phyloP scores from a whole-genome alignment of 345 rosid species.

The Geranium rotundifolium region DNA sequence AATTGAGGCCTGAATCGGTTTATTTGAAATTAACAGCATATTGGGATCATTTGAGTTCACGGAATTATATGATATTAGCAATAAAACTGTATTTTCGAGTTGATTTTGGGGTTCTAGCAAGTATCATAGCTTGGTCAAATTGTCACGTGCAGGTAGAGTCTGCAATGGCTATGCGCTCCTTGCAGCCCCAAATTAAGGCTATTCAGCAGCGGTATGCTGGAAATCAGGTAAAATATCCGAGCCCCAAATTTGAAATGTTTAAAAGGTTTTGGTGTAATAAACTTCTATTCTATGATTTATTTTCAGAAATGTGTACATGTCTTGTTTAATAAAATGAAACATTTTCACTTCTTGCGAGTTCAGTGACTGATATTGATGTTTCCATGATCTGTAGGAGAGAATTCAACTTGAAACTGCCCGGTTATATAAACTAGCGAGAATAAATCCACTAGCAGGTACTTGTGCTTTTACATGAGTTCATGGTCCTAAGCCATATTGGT shows the following conservation, averaged over 20 bases:
- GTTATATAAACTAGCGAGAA: constrained; percentile 81
- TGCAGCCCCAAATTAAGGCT: constrained; percentile 89
- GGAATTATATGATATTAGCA: neutral
- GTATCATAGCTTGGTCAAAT: neutral
- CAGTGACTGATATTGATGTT: neutral
- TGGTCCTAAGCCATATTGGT: neutral
- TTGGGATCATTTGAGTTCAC: neutral
- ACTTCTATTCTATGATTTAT: too few relatives aligned
- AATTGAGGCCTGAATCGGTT: neutral
- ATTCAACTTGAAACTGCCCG: constrained; percentile 91
- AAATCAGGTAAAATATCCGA: constrained; percentile 91
- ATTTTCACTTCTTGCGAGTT: neutral
- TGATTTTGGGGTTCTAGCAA: neutral
- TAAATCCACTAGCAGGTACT: constrained; percentile 87
- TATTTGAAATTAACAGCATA: neutral
- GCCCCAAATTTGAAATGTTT: neutral
- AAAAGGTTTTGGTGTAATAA: neutral
- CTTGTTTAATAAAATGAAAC: neutral
- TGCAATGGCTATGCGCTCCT: constrained; percentile 82
- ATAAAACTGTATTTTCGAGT: neutral
- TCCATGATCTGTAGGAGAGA: constrained; percentile 52
- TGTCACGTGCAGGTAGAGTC: constrained; percentile 67
- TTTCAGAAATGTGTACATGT: neutral
- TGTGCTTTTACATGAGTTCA: neutral
- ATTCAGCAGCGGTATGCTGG: constrained; percentile 80